Conservation (phyloP, 805 yeast genomes). For the Lipomyces japonicus region DNA sequence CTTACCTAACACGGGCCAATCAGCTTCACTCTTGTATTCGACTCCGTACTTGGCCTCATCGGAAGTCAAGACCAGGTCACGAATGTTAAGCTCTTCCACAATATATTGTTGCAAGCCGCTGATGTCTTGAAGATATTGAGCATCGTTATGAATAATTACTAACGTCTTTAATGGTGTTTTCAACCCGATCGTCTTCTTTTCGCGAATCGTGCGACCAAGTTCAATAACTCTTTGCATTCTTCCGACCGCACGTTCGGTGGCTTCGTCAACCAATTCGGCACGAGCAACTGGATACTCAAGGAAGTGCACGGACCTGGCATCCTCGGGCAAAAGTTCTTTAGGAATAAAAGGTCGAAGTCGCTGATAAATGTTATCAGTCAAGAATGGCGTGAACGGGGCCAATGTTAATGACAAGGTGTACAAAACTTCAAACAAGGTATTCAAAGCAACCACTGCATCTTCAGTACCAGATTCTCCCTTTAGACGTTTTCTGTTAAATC, state of each 20-base stretch:
- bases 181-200: constrained; percentile 86
- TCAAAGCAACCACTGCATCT: constrained; percentile 82
- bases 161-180: constrained; percentile 90
- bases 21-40: constrained; percentile 90
- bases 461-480: constrained; percentile 88
- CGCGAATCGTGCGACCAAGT: constrained; percentile 93
- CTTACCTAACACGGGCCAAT: constrained; percentile 98
- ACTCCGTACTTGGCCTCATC: constrained; percentile 92
- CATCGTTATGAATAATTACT: constrained; percentile 79
- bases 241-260: constrained; percentile 79
- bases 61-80: constrained; percentile 79
- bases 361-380: constrained; percentile 85
- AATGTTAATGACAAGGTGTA: constrained; percentile 87
- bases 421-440: constrained; percentile 85
- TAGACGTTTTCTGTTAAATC: constrained; percentile 95
- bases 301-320: constrained; percentile 87
- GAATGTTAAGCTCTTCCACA: constrained; percentile 85
- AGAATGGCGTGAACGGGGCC: constrained; percentile 99
- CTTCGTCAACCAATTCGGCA: constrained; percentile 72
- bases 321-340: constrained; percentile 48
- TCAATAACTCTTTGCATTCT: constrained; percentile 98
- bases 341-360: constrained; percentile 59
- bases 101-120: constrained; percentile 74
- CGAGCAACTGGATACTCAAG: constrained; percentile 83
- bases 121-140: constrained; percentile 69